phyloP scores from a whole-genome alignment of 2,329 filamentous ascomycete genomes.

The Monosporascus sp. region DNA sequence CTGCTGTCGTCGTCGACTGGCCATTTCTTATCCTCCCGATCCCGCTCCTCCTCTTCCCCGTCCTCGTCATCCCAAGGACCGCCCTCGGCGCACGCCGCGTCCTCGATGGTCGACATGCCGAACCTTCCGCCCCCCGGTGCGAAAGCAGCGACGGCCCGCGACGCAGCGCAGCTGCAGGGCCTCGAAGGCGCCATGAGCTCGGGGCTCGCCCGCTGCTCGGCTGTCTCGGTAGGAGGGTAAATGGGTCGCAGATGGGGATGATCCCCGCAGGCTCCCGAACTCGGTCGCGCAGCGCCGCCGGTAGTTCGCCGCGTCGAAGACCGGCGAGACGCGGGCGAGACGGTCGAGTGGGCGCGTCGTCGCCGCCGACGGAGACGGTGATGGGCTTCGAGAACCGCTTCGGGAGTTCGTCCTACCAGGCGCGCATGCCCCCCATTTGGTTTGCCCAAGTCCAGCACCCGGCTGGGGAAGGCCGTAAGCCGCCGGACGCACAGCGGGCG shows the following conservation, averaged over 20 bases:
- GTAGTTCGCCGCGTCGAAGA: slow-evolving; percentile 15
- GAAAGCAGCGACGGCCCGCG: slow-evolving; percentile 15
- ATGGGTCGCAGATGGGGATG: neutral
- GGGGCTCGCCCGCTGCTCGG: neutral
- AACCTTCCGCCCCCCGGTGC: slow-evolving; percentile 16
- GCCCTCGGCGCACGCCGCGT: slow-evolving; percentile 10
- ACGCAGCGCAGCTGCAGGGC: slow-evolving; percentile 3
- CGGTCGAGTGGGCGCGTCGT: slow-evolving; percentile 11
- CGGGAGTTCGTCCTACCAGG: slow-evolving; percentile 13
- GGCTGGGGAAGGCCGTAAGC: slow-evolving; percentile 14
- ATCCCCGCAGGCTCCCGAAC: slow-evolving; percentile 6
- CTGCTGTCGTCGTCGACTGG: neutral
- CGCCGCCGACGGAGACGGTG: slow-evolving; percentile 3
- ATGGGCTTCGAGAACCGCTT: slow-evolving; percentile 9
- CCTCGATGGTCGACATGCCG: slow-evolving; percentile 17
- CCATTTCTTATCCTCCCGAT: neutral
- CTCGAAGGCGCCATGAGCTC: slow-evolving; percentile 10
- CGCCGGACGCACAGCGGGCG: slow-evolving; percentile 12
- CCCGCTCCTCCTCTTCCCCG: neutral
- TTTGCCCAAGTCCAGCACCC: slow-evolving; percentile 18
- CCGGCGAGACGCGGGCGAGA: slow-evolving; percentile 13
- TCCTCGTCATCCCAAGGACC: neutral
- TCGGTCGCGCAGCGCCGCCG: slow-evolving; percentile 12
- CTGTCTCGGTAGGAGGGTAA: neutral
- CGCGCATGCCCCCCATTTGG: slow-evolving; percentile 8